Evolutionary conservation across 495 filamentous ascomycete species (phyloP), one percentile per base, ranked within the genome.

Genomic region (Penicillium argentinense): DNA sequence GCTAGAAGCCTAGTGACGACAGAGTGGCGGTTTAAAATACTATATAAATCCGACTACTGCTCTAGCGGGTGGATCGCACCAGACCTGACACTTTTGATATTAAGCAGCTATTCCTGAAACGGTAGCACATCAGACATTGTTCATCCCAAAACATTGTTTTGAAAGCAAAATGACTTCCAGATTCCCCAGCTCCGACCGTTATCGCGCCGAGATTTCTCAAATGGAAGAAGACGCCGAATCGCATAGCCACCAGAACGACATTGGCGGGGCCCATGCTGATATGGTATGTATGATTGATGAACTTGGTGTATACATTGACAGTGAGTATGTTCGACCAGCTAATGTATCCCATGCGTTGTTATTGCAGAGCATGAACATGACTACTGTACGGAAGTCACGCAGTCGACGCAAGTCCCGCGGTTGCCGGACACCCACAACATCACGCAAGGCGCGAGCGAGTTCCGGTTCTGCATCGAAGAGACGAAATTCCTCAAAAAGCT

Each of bases 391-490:
- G 25, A 8, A n/a, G 18, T 5, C 22, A 34, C 13, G 45, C 17
- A 14, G 18, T 25, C 14, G 45, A 45, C 43, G 42, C 1, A 33
- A 45, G n/a, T 39, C 40, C 12, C 26, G 22, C 18, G 24, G 18
- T 26, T 47, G 49, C n/a, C 53, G 53, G 7, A 57, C 57, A 2
- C 57, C 57, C 6, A 49, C 46, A 16, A 16, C 53, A 12, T 57
- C 53, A 6, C 47, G 45, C 3, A 49, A 42, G 27, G 42, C 53
- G 1, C 28, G 24, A 13, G 53, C 40, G 8, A 51, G 49, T 18
- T 49, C 49, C 3, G 57, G 57, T 6, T 60, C 57, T n/a, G 53
- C 53, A 9, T 18, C 53, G 13, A 48, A 49, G 33, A 36, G 57
- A 41, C 42, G 38, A 6, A 29, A 23, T 37, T 43, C 18, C 9